Evolutionary conservation across 257 asterid species (phyloP), one percentile per base, ranked within the genome.

Genomic region (Paraleonurus japonicus): DNA sequence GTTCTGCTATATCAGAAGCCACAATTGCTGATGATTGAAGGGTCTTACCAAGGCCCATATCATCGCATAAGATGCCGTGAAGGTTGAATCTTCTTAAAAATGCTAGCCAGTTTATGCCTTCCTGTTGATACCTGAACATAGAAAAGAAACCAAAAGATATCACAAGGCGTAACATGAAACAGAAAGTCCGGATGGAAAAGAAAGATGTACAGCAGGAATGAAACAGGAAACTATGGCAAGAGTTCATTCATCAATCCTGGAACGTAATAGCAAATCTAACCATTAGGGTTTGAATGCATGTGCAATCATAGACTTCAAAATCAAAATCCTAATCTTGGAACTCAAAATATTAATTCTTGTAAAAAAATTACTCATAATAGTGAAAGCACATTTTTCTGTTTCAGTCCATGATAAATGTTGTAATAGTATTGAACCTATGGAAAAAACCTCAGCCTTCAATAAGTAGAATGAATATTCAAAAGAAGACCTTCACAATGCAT

Each of bases 11-110:
- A 77, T 90, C 98, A 65, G 99, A 92, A 64, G 95, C 98, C 79
- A 95, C 87, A 77, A 95, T 92, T 48, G 96, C 90, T 4, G 99
- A 92, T 81, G 99, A 85, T 77, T 95, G 99, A 78, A 95, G 99
- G 75, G 99, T 95, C 82, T 95, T 95, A 65, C 99, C 99, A 64
- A 95, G 94, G 69, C 99, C 99, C 99, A 95, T 95, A 81, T 95
- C 99, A 83, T 95, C 99, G 76, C 99, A 92, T 82, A 95, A 85
- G 67, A 95, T 89, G 68, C 99, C 99, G 43, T 95, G 98, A 81
- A 95, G 99, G 75, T 85, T 92, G 81, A 95, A 95, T 65, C 99
- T 87, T 80, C 86, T 95, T 73, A 95, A 81, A 85, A 95, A 95
- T 61, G 96, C 92, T 64, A 95, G 82, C 99, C 99, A 95, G 82